phyloP scores from a whole-genome alignment of 495 filamentous ascomycete species.

The Tuber brumale region DNA sequence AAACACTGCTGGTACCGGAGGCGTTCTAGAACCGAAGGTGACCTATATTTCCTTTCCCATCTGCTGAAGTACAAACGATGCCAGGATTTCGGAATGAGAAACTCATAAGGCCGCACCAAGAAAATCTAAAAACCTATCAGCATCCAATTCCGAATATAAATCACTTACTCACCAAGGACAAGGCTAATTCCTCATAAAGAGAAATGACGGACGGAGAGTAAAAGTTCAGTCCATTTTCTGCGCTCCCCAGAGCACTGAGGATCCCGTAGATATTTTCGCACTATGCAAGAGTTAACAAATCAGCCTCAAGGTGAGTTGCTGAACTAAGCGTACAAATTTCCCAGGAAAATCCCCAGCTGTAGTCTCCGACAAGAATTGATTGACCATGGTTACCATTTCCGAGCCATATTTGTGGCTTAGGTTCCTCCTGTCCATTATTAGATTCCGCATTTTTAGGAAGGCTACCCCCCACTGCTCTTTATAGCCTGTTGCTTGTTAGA shows the following conservation, averaged over 20 bases:
- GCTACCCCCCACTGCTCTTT: not conserved
- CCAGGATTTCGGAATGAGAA: conserved; percentile 15
- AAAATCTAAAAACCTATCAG: conserved; percentile 3
- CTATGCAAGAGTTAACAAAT: not conserved
- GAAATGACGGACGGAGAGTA: conserved; percentile 11
- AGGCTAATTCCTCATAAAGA: conserved; percentile 15
- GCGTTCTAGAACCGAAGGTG: conserved; percentile 6
- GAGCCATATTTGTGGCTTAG: not conserved
- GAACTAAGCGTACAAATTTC: conserved; percentile 8
- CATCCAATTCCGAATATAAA: not conserved
- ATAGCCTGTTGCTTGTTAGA: conserved; percentile 11
- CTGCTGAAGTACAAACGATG: not conserved
- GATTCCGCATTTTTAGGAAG: no score
- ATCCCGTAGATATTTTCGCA: conserved; percentile 10
- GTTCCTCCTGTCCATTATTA: not conserved
- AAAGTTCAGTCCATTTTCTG: not conserved
- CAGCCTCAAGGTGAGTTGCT: not conserved
- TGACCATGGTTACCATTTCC: not conserved
- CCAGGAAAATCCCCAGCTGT: conserved; percentile 9
- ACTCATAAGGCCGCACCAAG: conserved; percentile 7
- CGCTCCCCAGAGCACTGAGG: not conserved
- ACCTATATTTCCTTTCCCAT: conserved; percentile 1
- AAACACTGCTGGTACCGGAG: not conserved
- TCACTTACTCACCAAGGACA: conserved; percentile 1
- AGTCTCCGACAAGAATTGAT: not conserved